These are phyloP conservation scores for Lecanicillium sp. DNA, from an alignment of 2,329 filamentous ascomycete species.

Conservation along the genomic window DNA sequence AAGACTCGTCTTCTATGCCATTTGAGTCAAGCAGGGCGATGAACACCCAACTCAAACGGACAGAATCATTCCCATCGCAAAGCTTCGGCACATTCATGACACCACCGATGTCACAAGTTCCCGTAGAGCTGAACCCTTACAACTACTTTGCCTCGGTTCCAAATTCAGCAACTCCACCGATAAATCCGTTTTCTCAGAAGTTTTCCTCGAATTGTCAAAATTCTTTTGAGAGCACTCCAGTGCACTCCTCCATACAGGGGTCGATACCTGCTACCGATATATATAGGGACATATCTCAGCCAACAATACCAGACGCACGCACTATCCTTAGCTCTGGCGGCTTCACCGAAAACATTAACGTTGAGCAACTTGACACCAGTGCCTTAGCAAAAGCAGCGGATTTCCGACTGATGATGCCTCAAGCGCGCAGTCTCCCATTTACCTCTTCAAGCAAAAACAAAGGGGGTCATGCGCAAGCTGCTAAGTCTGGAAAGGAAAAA, in stretches of 20 bases:
- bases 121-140: constrained; percentile 7
- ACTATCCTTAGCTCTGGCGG: too few species aligned
- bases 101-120: background rate
- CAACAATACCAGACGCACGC: too few species aligned
- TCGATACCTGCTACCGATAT: too few species aligned
- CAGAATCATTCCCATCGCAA: background rate
- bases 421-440: constrained; percentile 9
- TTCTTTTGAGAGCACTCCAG: too few species aligned
- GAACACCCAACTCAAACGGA: background rate
- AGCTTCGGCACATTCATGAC: background rate
- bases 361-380: background rate
- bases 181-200: background rate
- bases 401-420: constrained; percentile 21
- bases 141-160: constrained; percentile 1
- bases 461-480: too few species aligned
- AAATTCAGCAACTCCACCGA: too few species aligned
- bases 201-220: too few species aligned
- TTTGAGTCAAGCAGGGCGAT: too few species aligned
- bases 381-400: constrained; percentile 3
- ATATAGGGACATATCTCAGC: too few species aligned
- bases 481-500: too few species aligned
- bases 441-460: constrained; percentile 7
- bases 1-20: background rate
- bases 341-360: background rate
- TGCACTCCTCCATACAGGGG: too few species aligned